Conservation (phyloP, 1,284 basidiomycete species). For the Cryptococcus sp. region DNA sequence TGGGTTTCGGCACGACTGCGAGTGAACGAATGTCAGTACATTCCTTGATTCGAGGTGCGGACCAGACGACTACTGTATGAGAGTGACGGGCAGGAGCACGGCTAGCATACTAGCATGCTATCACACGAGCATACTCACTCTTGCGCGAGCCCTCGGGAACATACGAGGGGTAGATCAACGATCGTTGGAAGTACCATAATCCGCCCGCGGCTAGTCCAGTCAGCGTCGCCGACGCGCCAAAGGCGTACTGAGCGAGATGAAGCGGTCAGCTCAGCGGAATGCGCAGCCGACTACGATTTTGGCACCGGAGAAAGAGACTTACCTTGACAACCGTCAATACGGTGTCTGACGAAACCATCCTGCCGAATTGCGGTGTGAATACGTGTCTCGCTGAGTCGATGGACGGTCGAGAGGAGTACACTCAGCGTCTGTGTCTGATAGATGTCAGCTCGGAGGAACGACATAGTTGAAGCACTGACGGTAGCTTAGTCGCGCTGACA, state of each 20-base stretch:
- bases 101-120: neutral
- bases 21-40: neutral
- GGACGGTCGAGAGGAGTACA: no score
- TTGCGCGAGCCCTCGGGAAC: constrained; percentile 79
- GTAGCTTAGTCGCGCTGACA: no score
- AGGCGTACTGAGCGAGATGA: constrained; percentile 46
- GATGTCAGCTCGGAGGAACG: no score
- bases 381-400: no score
- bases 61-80: neutral
- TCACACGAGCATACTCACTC: constrained; percentile 54
- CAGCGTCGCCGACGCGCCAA: constrained; percentile 31
- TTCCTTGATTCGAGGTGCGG: no score
- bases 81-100: neutral
- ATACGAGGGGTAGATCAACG: constrained; percentile 85
- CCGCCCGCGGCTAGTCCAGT: constrained; percentile 61
- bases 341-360: constrained; percentile 25
- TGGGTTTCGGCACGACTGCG: constrained; percentile 70
- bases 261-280: constrained; percentile 53
- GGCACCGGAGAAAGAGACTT: constrained; percentile 8
- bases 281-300: neutral
- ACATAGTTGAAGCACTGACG: no score
- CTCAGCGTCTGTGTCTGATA: no score
- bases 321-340: constrained; percentile 64
- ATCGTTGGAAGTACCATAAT: constrained; percentile 80
- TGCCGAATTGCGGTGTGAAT: neutral